Conservation (phyloP, 108 stramenopile species). For the Cyclostephanos tholiformis region DNA sequence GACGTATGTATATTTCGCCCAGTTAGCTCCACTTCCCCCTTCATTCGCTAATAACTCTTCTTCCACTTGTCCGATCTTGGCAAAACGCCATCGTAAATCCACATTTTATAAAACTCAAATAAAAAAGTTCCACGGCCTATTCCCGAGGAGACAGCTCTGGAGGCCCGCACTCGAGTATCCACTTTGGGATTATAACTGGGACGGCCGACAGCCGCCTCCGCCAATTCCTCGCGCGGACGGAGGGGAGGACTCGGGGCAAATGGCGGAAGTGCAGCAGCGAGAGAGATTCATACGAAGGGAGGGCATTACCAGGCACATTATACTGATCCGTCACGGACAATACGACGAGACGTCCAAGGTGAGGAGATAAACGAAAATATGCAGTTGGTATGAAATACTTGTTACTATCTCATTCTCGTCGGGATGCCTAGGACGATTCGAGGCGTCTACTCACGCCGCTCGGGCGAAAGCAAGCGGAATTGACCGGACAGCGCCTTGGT, state of each 20-base stretch:
- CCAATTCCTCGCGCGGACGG: not conserved
- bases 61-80: not conserved
- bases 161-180: slow-evolving; percentile 79
- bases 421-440: slow-evolving; percentile 57
- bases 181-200: slow-evolving; percentile 86
- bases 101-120: not conserved
- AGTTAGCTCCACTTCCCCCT: not conserved
- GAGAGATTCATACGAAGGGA: slow-evolving; percentile 61
- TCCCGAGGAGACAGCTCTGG: slow-evolving; percentile 82
- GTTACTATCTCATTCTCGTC: not conserved
- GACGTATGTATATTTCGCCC: not conserved
- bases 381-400: too few relatives aligned
- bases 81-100: not conserved
- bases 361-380: not conserved
- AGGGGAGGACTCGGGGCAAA: slow-evolving; percentile 36
- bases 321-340: slow-evolving; percentile 90
- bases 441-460: slow-evolving; percentile 81
- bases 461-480: slow-evolving; percentile 82
- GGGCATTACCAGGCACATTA: slow-evolving; percentile 86
- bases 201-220: slow-evolving; percentile 54
- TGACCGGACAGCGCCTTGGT: slow-evolving; percentile 77
- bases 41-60: too few relatives aligned
- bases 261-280: slow-evolving; percentile 20
- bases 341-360: slow-evolving; percentile 83
- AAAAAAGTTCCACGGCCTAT: slow-evolving; percentile 57